These are phyloP conservation scores for Dactylellina parvicollis DNA, from an alignment of 2,329 filamentous ascomycete genomes.

Conservation along the genomic window DNA sequence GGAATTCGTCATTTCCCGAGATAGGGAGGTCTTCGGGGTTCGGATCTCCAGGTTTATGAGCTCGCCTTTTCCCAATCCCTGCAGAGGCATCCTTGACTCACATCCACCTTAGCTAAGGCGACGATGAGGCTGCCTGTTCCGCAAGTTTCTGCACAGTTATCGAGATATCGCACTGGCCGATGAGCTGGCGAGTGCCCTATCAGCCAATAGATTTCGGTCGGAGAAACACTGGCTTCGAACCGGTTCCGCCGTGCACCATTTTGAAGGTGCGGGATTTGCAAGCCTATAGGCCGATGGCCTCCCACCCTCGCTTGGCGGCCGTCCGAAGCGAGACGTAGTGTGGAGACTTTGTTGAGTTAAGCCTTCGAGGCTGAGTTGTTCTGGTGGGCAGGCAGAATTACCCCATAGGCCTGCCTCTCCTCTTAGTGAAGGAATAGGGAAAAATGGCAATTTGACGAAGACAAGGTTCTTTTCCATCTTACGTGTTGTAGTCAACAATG, in stretches of 20 bases:
- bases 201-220: conserved; percentile 25
- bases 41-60: conserved; percentile 39
- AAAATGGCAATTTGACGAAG: conserved; percentile 25
- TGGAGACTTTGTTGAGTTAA: conserved; percentile 40
- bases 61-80: conserved; percentile 37
- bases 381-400: conserved; percentile 46
- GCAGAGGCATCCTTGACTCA: conserved; percentile 33
- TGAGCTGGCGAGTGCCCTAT: conserved; percentile 26
- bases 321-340: conserved; percentile 53
- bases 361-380: conserved; percentile 54
- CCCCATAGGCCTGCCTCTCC: conserved; percentile 23
- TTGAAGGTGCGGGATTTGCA: conserved; percentile 41
- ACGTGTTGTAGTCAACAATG: conserved; percentile 25
- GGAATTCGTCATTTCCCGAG: conserved; percentile 35
- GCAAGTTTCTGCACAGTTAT: conserved; percentile 11
- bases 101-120: conserved; percentile 5
- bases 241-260: conserved; percentile 5
- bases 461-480: conserved; percentile 26
- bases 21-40: conserved; percentile 44
- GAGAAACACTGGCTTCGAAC: conserved; percentile 16
- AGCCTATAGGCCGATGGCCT: conserved; percentile 19
- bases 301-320: conserved; percentile 42
- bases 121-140: conserved; percentile 22
- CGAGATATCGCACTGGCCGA: conserved; percentile 25
- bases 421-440: conserved; percentile 46